Evolutionary conservation across 352 stramenopile species (phyloP), one percentile per base, ranked within the genome.

Genomic region (Pythium sukuiense): DNA sequence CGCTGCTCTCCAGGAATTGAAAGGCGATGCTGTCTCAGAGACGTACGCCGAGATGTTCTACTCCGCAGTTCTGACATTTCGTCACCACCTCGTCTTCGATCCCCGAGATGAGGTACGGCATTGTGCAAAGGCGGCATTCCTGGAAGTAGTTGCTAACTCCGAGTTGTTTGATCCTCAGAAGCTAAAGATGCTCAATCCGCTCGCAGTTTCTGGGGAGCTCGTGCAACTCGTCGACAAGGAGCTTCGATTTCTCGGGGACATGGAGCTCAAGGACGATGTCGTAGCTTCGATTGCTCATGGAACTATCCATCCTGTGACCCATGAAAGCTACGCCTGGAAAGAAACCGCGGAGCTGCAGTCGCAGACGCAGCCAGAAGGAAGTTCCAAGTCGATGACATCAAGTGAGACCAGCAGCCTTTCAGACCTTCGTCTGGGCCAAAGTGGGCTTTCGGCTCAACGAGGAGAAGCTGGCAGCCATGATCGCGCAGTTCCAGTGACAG

Each of bases 31-130:
- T 0, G 26, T 95, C 0, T 70, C 79, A 8, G 30, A 66, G 1
- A 70, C 79, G 32, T 95, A 80, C 57, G 55, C 45, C 5, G 56
- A 79, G 33, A 67, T 73, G 1, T 93, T 88, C 45, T 89, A 80
- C 49, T 63, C 70, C 6, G 85, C 90, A 3, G 79, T 96, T 49
- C 68, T 96, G 35, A 97, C 90, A 0, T 97, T 95, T 68, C 85
- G 85, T 1, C 89, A 97, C 55, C 90, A 97, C 27, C 81, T 95
- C 12, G 85, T 97, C 3, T 96, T 89, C 60, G 85, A 96, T 68
- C 88, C 88, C 33, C 73, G 77, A n/a, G 72, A 88, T 60, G 59
- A 83, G 53, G 87, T 92, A 59, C 45, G 39, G 3, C n/a, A 50
- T 35, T 8, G 32, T 13, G 12, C 20, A 54, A 41, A 69, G 52